Evolutionary conservation across 2,329 filamentous ascomycete species (phyloP).

Genomic region (Neofusicoccum kwambonambiense): DNA sequence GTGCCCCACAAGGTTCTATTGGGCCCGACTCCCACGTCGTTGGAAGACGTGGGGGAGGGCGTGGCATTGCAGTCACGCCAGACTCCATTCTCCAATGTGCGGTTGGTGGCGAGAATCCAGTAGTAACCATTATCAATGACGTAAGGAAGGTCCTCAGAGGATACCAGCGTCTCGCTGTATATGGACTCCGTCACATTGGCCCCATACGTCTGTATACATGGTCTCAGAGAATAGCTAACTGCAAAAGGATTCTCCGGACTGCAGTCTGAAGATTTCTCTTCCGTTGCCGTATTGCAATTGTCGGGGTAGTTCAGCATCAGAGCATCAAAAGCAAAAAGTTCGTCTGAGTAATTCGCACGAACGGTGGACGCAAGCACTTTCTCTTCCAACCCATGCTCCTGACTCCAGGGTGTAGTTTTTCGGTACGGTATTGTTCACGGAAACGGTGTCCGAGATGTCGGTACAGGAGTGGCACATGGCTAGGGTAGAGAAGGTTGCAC

Average conservation of each 20-base stretch:
- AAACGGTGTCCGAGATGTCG: not conserved
- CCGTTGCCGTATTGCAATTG: not conserved
- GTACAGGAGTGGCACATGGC: not conserved
- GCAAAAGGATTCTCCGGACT: not conserved
- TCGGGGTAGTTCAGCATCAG: not conserved
- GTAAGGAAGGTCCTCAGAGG: not conserved
- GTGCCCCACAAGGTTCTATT: not conserved
- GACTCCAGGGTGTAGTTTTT: not conserved
- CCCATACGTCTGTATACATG: not conserved
- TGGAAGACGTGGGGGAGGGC: not conserved
- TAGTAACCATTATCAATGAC: not conserved
- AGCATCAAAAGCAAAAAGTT: not conserved
- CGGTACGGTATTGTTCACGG: not conserved
- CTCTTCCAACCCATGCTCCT: not conserved
- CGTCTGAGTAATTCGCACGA: not conserved
- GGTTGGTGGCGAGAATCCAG: not conserved
- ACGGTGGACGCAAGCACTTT: not conserved
- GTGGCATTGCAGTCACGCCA: not conserved
- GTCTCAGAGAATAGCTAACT: not conserved
- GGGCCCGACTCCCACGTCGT: not conserved
- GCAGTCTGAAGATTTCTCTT: no score
- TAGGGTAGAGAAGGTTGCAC: conserved; percentile 1
- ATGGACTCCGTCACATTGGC: not conserved
- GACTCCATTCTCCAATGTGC: not conserved
- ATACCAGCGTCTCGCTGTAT: not conserved